These are phyloP conservation scores for Penicillium sp. DNA, from an alignment of 2,329 filamentous ascomycete genomes.

Conservation along the genomic window DNA sequence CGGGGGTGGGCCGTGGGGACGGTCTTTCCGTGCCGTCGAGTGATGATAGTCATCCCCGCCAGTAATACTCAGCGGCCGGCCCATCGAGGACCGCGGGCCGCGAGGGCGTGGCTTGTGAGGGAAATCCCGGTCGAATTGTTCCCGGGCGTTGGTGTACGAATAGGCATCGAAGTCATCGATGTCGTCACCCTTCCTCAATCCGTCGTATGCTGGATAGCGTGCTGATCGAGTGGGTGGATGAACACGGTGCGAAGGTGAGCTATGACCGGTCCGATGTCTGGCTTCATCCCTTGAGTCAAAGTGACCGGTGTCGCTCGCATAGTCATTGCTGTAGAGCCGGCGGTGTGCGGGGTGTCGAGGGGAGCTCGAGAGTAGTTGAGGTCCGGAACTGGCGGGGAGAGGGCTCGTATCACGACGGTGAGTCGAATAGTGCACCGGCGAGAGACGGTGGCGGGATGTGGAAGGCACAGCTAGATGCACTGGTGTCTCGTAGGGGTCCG, in stretches of 20 bases:
- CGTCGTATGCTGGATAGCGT: slow-evolving; percentile 32
- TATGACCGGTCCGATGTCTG: slow-evolving; percentile 23
- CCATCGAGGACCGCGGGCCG: slow-evolving; percentile 24
- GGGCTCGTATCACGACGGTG: slow-evolving; percentile 36
- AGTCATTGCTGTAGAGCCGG: slow-evolving; percentile 35
- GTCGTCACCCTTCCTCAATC: slow-evolving; percentile 35
- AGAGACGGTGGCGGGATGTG: slow-evolving; percentile 20
- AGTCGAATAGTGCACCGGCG: slow-evolving; percentile 30
- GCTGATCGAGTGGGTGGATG: slow-evolving; percentile 26
- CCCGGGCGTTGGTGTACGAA: slow-evolving; percentile 49
- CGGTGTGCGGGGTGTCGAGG: slow-evolving; percentile 31
- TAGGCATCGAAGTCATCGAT: slow-evolving; percentile 46
- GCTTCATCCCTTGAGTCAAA: slow-evolving; percentile 24
- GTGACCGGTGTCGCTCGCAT: slow-evolving; percentile 39
- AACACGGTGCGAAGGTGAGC: slow-evolving; percentile 21
- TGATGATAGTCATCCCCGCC: slow-evolving; percentile 37
- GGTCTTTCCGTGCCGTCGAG: slow-evolving; percentile 28
- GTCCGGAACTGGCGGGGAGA: slow-evolving; percentile 32
- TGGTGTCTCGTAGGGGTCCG: slow-evolving; percentile 29
- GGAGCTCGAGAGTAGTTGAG: slow-evolving; percentile 37
- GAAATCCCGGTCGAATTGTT: slow-evolving; percentile 50
- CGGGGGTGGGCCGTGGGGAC: slow-evolving; percentile 39
- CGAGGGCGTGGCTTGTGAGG: slow-evolving; percentile 36
- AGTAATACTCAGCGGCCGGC: slow-evolving; percentile 43
- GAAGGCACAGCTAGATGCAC: slow-evolving; percentile 31